These are phyloP conservation scores for Acacia concinna DNA, from an alignment of 331 rosid genomes.

Conservation along the genomic window DNA sequence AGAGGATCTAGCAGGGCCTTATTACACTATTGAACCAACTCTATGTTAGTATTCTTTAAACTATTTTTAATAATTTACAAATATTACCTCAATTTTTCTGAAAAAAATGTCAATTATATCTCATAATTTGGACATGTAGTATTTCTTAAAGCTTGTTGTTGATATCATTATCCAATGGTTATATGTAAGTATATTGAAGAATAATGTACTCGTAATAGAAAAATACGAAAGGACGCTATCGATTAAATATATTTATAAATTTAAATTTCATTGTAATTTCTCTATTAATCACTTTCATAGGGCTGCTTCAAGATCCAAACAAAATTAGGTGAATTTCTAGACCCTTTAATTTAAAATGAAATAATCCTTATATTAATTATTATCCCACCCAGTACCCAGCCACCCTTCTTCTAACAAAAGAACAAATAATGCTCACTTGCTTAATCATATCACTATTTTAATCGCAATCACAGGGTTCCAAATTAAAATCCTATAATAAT, in stretches of 20 bases:
- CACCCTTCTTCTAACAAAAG: not conserved
- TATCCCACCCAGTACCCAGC: constrained; percentile 9
- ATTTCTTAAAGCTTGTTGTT: not conserved
- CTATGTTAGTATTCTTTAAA: no score
- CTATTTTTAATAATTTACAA: no score
- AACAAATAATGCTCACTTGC: not conserved
- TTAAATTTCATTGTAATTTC: not conserved
- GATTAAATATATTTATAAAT: not conserved
- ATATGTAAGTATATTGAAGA: not conserved
- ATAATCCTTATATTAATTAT: not conserved
- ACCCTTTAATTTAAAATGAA: not conserved
- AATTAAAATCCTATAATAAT: not conserved
- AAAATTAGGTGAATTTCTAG: not conserved
- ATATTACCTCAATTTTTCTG: no score
- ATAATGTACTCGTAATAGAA: not conserved
- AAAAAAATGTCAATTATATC: no score
- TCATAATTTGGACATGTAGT: no score
- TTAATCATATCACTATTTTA: not conserved
- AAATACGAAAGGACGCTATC: not conserved
- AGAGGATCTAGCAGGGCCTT: no score
- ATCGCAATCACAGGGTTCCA: not conserved
- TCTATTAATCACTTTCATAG: not conserved
- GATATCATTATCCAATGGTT: not conserved
- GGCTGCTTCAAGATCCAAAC: not conserved
- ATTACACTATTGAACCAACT: no score